phyloP scores from a whole-genome alignment of 2,329 filamentous ascomycete genomes.

The Alternaria novae-zelandiae region DNA sequence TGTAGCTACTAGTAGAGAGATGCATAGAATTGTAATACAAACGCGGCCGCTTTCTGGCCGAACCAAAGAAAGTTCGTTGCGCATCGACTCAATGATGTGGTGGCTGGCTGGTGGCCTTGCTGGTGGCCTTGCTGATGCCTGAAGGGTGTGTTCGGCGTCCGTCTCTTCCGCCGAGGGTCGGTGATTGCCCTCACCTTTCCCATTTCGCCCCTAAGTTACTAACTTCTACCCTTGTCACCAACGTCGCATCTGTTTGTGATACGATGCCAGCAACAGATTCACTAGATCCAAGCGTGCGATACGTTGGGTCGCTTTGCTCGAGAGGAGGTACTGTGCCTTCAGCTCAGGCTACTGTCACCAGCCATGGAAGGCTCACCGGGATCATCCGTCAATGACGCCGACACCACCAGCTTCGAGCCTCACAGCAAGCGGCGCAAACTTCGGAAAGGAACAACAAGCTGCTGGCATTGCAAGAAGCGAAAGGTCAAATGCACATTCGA shows the following conservation, averaged over 20 bases:
- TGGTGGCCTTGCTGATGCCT: background rate
- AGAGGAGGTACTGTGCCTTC: background rate
- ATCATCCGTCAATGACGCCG: background rate
- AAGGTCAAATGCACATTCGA: constrained; percentile 28
- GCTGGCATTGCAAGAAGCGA: constrained; percentile 32
- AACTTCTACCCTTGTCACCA: background rate
- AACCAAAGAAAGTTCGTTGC: background rate
- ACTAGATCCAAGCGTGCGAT: background rate
- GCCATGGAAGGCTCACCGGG: background rate
- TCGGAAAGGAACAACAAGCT: constrained; percentile 33
- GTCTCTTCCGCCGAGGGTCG: background rate
- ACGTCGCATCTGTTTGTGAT: background rate
- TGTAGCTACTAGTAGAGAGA: too few species aligned
- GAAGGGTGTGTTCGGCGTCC: background rate
- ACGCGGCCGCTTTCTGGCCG: background rate
- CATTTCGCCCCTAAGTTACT: background rate
- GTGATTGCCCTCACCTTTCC: background rate
- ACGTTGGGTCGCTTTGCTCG: background rate
- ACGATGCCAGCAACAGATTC: background rate
- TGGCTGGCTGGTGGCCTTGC: background rate
- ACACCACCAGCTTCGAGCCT: constrained; percentile 2
- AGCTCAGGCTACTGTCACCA: background rate
- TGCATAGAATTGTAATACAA: background rate
- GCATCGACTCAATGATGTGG: background rate
- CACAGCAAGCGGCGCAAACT: constrained; percentile 23